Evolutionary conservation across 2,329 filamentous ascomycete genomes (phyloP).

Genomic region (Plectosphaerella cucumerina): DNA sequence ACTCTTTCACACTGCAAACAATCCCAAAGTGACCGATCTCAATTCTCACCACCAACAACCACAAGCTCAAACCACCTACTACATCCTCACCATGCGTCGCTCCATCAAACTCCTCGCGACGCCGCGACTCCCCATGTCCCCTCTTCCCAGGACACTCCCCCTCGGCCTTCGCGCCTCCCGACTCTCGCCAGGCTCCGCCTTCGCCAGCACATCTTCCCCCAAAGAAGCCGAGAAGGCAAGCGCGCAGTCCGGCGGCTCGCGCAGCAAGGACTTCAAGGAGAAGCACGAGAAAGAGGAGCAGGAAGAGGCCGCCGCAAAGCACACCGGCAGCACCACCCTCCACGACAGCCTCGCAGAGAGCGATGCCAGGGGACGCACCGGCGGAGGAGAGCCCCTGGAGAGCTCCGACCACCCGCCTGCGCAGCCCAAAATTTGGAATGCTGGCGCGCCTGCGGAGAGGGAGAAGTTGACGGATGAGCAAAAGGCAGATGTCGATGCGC

Average conservation of each 20-base stretch:
- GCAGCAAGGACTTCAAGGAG: background rate
- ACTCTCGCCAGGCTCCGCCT: background rate
- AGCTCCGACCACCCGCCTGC: conserved; percentile 25
- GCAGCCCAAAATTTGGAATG: conserved; percentile 49
- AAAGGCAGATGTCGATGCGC: conserved; percentile 51
- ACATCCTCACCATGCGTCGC: background rate
- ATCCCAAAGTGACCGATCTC: background rate
- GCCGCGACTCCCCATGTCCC: background rate
- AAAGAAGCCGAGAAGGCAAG: background rate
- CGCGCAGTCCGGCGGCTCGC: background rate
- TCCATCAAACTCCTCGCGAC: background rate
- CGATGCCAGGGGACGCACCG: conserved; percentile 29
- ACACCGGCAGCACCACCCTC: background rate
- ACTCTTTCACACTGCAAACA: background rate
- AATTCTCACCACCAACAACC: background rate
- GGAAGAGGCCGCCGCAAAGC: background rate
- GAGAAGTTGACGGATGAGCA: conserved; percentile 43
- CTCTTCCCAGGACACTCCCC: background rate
- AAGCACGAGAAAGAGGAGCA: background rate
- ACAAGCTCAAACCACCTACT: background rate
- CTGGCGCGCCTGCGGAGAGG: conserved; percentile 32
- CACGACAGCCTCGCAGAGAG: conserved; percentile 22
- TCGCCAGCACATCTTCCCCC: background rate
- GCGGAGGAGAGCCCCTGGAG: conserved; percentile 30
- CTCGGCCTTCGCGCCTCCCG: background rate